phyloP scores from a whole-genome alignment of 306 rosid genomes.

The Purshia tridentata region DNA sequence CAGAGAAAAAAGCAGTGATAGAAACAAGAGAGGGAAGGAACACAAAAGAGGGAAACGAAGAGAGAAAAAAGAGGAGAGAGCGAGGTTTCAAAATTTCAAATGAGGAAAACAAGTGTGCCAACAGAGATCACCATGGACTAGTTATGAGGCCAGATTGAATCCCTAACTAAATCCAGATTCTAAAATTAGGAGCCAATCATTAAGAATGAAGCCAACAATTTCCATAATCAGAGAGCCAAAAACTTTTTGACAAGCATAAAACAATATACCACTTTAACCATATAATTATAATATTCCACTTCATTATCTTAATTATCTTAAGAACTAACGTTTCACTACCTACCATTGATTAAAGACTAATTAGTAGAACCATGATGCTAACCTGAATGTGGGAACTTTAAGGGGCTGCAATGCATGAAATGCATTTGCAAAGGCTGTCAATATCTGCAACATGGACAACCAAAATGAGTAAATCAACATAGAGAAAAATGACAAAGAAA shows the following conservation, averaged over 20 bases:
- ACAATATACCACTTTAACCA: neutral
- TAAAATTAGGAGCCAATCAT: neutral
- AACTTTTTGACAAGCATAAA: neutral
- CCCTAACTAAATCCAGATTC: neutral
- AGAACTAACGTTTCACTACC: slow-evolving; percentile 10
- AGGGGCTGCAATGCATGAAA: slow-evolving; percentile 95
- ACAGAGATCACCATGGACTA: neutral
- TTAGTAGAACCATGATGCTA: slow-evolving; percentile 6
- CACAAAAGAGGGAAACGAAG: neutral
- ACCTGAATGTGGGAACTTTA: slow-evolving; percentile 95
- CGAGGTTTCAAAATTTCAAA: neutral
- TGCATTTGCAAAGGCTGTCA: slow-evolving; percentile 77
- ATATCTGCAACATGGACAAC: slow-evolving; percentile 56
- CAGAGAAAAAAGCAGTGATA: neutral
- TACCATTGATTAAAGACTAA: slow-evolving; percentile 10
- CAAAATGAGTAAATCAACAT: slow-evolving; percentile 22
- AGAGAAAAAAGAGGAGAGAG: neutral
- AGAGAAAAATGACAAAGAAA: slow-evolving; percentile 6
- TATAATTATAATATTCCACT: neutral
- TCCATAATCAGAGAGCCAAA: neutral
- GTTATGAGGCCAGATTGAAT: neutral
- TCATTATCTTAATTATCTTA: neutral
- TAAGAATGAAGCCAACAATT: neutral
- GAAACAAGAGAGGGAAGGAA: neutral
- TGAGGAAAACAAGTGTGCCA: neutral